A percentile compares a stretch with the other conserved stretches of the same genome.
Conservation (phyloP, 768 basidiomycete genomes). For the Coprinopsis strossmayeri region DNA sequence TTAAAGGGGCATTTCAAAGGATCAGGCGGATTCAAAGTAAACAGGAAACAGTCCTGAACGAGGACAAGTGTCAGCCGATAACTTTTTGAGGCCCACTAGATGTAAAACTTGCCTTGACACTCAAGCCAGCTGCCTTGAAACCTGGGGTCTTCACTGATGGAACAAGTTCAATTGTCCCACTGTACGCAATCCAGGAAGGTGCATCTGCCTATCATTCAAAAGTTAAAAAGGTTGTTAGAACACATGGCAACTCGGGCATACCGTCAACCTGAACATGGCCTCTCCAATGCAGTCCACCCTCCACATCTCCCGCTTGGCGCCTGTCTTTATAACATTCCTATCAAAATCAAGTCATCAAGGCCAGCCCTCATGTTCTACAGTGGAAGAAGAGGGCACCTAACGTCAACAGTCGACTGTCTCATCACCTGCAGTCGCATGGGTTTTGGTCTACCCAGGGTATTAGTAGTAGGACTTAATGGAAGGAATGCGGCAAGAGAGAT, state of each 20-base stretch:
- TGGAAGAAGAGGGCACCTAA: slow-evolving; percentile 30
- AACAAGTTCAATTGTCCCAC: slow-evolving; percentile 53
- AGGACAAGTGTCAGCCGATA: too few species aligned
- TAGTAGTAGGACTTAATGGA: slow-evolving; percentile 45
- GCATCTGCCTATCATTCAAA: slow-evolving; percentile 57
- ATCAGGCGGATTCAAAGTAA: slow-evolving; percentile 36
- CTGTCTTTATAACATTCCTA: slow-evolving; percentile 41
- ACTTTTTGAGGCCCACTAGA: slow-evolving; percentile 5
- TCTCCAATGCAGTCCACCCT: slow-evolving; percentile 57
- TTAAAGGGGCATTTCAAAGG: slow-evolving; percentile 45
- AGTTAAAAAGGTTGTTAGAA: too few species aligned
- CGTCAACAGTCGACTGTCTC: slow-evolving; percentile 65
- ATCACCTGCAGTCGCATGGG: slow-evolving; percentile 54
- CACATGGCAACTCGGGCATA: slow-evolving; percentile 27
- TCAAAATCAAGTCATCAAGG: not conserved
- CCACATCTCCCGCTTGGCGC: slow-evolving; percentile 70
- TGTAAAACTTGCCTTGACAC: slow-evolving; percentile 43
- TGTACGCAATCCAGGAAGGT: slow-evolving; percentile 52
- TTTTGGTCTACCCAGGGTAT: slow-evolving; percentile 24
- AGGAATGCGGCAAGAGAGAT: slow-evolving; percentile 54
- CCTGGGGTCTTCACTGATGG: slow-evolving; percentile 46
- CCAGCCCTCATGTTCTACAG: not conserved
- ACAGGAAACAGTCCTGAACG: not conserved
- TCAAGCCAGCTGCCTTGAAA: slow-evolving; percentile 60
- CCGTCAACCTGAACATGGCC: slow-evolving; percentile 51